A percentile compares a stretch with the other conserved stretches of the same genome.
These are phyloP conservation scores for Phyllostachys edulis DNA, from an alignment of 176 grass and related monocot species.

Conservation along the genomic window DNA sequence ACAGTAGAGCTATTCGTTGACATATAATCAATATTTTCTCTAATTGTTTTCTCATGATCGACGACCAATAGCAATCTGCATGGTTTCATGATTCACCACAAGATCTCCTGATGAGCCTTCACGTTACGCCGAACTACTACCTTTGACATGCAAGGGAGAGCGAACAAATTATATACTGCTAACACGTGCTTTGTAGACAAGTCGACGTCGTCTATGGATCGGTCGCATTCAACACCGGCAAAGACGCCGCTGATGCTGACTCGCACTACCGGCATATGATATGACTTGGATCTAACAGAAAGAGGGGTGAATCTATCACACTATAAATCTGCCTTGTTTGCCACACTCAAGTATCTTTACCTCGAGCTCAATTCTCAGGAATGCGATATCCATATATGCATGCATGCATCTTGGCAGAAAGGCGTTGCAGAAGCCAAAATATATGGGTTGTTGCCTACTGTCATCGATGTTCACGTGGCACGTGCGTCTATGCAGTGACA, in stretches of 20 bases:
- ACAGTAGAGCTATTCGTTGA: no score
- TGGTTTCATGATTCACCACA: no score
- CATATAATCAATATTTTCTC: no score
- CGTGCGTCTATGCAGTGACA: not conserved
- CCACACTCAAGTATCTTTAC: not conserved
- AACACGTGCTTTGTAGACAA: not conserved
- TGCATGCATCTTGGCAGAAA: not conserved
- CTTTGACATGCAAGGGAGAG: not conserved
- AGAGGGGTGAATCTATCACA: not conserved
- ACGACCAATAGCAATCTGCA: not conserved
- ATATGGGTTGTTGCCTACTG: not conserved
- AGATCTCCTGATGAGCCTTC: not conserved
- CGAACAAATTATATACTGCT: not conserved
- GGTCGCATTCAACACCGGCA: conserved; percentile 7
- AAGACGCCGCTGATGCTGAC: conserved; percentile 39
- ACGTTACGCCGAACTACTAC: not conserved
- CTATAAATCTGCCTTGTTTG: not conserved
- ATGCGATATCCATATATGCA: not conserved
- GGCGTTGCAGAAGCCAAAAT: not conserved
- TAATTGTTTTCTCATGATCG: no score
- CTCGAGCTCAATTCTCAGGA: not conserved
- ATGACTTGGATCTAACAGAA: conserved; percentile 15
- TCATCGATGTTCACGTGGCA: not conserved
- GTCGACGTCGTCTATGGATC: not conserved
- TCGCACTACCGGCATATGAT: conserved; percentile 12